Evolutionary conservation across 306 rosid species (phyloP).

Genomic region (Vicia sativa): DNA sequence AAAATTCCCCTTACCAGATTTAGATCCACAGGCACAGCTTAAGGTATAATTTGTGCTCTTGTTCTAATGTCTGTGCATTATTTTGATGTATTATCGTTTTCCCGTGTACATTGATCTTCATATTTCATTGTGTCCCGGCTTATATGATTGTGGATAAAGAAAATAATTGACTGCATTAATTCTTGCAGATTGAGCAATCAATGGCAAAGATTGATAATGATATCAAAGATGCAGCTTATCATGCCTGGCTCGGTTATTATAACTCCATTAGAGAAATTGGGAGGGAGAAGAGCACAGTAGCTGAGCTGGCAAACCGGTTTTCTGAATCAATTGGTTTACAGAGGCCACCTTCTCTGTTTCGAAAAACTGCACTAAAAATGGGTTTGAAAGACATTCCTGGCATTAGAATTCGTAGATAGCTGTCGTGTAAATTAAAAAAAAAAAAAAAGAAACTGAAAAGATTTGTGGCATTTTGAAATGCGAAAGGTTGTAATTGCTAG

Average conservation of each 20-base stretch:
- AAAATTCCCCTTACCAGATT: constrained; percentile 56
- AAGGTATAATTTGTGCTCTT: constrained; percentile 56
- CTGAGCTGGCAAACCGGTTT: constrained; percentile 68
- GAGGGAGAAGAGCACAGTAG: constrained; percentile 76
- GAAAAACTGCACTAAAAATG: constrained; percentile 87
- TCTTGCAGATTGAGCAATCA: constrained; percentile 69
- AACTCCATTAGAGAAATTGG: constrained; percentile 86
- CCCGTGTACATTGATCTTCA: background rate
- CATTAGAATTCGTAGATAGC: constrained; percentile 67
- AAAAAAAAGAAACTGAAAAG: background rate
- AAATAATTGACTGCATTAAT: constrained; percentile 7
- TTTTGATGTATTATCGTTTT: constrained; percentile 5
- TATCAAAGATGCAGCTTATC: constrained; percentile 89
- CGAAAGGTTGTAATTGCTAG: background rate
- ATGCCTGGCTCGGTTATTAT: constrained; percentile 93
- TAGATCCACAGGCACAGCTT: constrained; percentile 56
- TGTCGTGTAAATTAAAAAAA: background rate
- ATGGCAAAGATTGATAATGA: constrained; percentile 73
- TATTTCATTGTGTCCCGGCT: background rate
- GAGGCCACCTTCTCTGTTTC: constrained; percentile 76
- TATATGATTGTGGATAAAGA: constrained; percentile 12
- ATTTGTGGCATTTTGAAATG: background rate
- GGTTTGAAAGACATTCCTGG: constrained; percentile 92
- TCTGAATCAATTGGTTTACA: constrained; percentile 81
- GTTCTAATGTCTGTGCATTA: constrained; percentile 7